Evolutionary conservation across 768 basidiomycete genomes (phyloP).

Genomic region (Paxillus involutus): DNA sequence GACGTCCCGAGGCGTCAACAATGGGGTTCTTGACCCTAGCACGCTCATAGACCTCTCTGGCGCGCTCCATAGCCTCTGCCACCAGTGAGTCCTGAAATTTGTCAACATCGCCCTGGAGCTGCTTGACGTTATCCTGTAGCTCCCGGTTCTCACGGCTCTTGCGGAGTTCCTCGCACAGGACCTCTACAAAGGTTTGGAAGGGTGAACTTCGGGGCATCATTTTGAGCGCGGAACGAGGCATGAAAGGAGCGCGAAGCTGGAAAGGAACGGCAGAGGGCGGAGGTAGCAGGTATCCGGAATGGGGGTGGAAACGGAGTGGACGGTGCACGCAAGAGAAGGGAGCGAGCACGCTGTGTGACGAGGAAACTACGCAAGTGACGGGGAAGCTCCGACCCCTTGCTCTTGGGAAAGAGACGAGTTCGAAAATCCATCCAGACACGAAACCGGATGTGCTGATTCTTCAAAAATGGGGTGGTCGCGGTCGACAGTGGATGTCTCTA

Average conservation of each 20-base stretch:
- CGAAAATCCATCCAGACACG: background rate
- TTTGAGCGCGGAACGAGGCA: slow-evolving; percentile 56
- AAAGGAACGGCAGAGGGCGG: slow-evolving; percentile 6
- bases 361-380: slow-evolving; percentile 45
- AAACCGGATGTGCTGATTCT: too few relatives aligned
- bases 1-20: too few relatives aligned
- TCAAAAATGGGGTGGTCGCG: too few relatives aligned
- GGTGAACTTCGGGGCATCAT: slow-evolving; percentile 84
- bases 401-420: background rate
- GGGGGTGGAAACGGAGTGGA: slow-evolving; percentile 19
- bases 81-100: slow-evolving; percentile 84
- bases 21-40: slow-evolving; percentile 66
- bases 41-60: slow-evolving; percentile 88
- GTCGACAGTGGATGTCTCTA: too few relatives aligned
- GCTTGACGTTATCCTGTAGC: slow-evolving; percentile 94
- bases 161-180: slow-evolving; percentile 85
- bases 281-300: slow-evolving; percentile 28
- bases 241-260: slow-evolving; percentile 48
- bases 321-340: slow-evolving; percentile 12
- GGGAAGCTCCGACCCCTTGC: slow-evolving; percentile 32
- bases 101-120: slow-evolving; percentile 95
- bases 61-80: slow-evolving; percentile 84
- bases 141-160: slow-evolving; percentile 96
- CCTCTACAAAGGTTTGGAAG: slow-evolving; percentile 95
- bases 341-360: slow-evolving; percentile 26